phyloP scores from a whole-genome alignment of 2,329 filamentous ascomycete species.

The Parascedosporium putredinis region DNA sequence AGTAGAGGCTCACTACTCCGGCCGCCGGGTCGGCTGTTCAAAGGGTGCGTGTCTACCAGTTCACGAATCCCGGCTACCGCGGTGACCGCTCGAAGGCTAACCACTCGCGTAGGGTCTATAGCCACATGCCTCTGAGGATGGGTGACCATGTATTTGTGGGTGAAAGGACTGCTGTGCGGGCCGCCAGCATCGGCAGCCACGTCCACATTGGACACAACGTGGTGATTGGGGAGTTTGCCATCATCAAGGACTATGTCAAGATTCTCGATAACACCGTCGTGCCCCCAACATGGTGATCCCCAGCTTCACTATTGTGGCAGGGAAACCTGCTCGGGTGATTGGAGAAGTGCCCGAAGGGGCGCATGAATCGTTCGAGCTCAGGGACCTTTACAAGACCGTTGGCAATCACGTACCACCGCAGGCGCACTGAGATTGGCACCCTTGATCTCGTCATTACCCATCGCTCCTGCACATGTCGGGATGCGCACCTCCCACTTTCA shows the following conservation, averaged over 20 bases:
- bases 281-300: constrained; percentile 86
- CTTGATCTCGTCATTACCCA: no score
- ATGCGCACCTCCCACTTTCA: no score
- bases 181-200: constrained; percentile 72
- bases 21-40: constrained; percentile 73
- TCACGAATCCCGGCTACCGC: not conserved
- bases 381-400: constrained; percentile 54
- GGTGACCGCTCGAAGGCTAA: no score
- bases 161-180: constrained; percentile 63
- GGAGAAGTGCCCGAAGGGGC: constrained; percentile 70
- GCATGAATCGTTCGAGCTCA: constrained; percentile 52
- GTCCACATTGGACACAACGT: constrained; percentile 73
- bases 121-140: constrained; percentile 82
- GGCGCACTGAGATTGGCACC: not conserved
- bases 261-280: constrained; percentile 78
- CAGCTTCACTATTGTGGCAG: constrained; percentile 84
- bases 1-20: constrained; percentile 67
- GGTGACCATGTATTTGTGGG: constrained; percentile 93
- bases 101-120: constrained; percentile 39
- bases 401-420: constrained; percentile 40
- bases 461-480: no score
- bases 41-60: constrained; percentile 39
- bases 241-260: constrained; percentile 87
- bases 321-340: constrained; percentile 66
- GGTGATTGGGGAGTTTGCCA: constrained; percentile 74